These are phyloP conservation scores for Sarcodon sp. DNA, from an alignment of 768 basidiomycete genomes.

Conservation along the genomic window DNA sequence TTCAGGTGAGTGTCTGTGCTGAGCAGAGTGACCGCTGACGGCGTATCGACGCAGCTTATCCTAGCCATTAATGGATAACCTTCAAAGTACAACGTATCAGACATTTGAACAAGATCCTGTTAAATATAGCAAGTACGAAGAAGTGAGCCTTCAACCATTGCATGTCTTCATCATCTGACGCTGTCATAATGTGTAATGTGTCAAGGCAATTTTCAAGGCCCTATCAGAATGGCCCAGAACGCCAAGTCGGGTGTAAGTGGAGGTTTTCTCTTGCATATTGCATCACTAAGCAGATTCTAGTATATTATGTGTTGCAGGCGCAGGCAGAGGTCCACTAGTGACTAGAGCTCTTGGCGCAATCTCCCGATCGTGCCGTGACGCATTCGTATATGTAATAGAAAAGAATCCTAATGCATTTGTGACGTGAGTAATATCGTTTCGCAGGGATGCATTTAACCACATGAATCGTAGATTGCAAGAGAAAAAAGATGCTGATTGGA, in stretches of 20 bases:
- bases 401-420: constrained; percentile 96
- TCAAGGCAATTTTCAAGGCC: constrained; percentile 69
- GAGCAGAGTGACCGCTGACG: neutral
- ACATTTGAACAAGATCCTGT: constrained; percentile 97
- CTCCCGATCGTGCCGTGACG: constrained; percentile 47
- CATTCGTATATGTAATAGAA: constrained; percentile 77
- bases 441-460: neutral
- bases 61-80: constrained; percentile 94
- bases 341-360: constrained; percentile 73
- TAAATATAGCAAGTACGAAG: constrained; percentile 92
- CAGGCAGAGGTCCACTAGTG: constrained; percentile 89
- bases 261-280: neutral
- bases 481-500: constrained; percentile 75
- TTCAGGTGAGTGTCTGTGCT: constrained; percentile 47
- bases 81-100: constrained; percentile 92
- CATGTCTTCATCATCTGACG: neutral
- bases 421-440: constrained; percentile 47
- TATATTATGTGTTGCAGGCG: constrained; percentile 84
- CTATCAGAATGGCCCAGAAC: constrained; percentile 52
- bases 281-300: constrained; percentile 24
- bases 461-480: constrained; percentile 58
- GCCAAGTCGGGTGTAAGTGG: constrained; percentile 47
- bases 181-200: neutral
- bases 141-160: constrained; percentile 29
- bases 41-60: neutral